These are phyloP conservation scores for Claviceps arundinis DNA, from an alignment of 2,329 filamentous ascomycete genomes.

Conservation along the genomic window DNA sequence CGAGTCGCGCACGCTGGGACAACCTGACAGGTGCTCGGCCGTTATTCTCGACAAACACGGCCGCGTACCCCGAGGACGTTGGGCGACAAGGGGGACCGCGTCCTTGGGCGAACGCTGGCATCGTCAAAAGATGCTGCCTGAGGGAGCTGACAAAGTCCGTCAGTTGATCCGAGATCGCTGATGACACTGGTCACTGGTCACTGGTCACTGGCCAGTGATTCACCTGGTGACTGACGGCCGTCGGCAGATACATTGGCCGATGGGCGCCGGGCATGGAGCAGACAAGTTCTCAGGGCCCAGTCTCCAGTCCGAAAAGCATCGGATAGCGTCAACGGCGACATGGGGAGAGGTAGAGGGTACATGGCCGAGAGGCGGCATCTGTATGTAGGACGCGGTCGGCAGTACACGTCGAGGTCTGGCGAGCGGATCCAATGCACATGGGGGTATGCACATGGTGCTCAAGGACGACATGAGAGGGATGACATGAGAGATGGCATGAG, in stretches of 20 bases:
- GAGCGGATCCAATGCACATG: background rate
- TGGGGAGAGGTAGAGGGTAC: background rate
- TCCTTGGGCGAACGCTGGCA: background rate
- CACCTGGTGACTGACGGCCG: too few species aligned
- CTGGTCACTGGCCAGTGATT: too few species aligned
- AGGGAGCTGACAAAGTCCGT: background rate
- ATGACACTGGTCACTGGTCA: background rate
- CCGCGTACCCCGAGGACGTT: background rate
- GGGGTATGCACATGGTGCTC: background rate
- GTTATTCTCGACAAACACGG: background rate
- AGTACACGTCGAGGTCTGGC: background rate
- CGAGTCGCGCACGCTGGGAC: background rate
- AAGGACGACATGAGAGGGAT: background rate
- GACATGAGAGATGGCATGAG: too few species aligned
- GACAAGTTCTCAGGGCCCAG: background rate
- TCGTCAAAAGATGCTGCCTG: background rate
- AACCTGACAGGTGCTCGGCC: too few species aligned
- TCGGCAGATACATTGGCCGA: background rate
- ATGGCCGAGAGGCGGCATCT: background rate
- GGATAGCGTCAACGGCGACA: background rate
- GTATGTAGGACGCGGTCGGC: background rate
- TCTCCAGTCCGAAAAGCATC: slow-evolving; percentile 1
- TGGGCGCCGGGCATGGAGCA: background rate
- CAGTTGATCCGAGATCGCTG: background rate
- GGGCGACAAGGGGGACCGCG: background rate